Percentiles rank a stretch among this genome's conserved stretches.
These are phyloP conservation scores for Bruguiera hainesii DNA, from an alignment of 441 rosid species.

Conservation along the genomic window DNA sequence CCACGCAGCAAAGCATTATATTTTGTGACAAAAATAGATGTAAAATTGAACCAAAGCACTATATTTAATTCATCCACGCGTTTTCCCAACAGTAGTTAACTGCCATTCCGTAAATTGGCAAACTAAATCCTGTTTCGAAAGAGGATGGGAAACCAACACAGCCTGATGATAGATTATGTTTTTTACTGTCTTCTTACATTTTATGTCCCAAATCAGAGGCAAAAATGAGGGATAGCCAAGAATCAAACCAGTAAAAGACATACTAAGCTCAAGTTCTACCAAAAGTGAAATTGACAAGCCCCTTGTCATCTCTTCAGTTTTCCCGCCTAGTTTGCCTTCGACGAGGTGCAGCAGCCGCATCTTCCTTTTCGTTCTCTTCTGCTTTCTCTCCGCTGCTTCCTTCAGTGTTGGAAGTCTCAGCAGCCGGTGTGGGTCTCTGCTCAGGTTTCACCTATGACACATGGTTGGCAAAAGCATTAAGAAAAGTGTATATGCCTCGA, in stretches of 20 bases:
- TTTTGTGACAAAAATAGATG: too few species aligned
- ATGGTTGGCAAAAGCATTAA: background rate
- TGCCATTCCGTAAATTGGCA: background rate
- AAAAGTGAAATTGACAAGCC: conserved; percentile 23
- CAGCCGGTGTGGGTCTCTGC: conserved; percentile 38
- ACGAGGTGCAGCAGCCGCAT: conserved; percentile 54
- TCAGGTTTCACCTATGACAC: conserved; percentile 42
- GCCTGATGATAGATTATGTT: conserved; percentile 21
- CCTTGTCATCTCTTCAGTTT: conserved; percentile 21
- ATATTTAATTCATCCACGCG: background rate
- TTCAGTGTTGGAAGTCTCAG: conserved; percentile 48
- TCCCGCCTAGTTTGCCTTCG: conserved; percentile 69
- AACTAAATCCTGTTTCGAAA: conserved; percentile 12
- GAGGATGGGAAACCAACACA: conserved; percentile 7
- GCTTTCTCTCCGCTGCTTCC: conserved; percentile 41
- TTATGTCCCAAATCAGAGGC: conserved; percentile 18
- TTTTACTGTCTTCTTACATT: conserved; percentile 38
- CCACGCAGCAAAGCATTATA: too few species aligned
- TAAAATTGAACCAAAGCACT: background rate
- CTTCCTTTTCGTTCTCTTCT: conserved; percentile 50
- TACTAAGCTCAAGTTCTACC: conserved; percentile 33
- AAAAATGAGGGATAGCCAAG: conserved; percentile 8
- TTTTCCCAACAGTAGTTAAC: background rate
- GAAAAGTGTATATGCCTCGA: background rate
- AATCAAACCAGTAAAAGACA: conserved; percentile 30